A percentile compares a stretch with the other conserved stretches of the same genome.
These are phyloP conservation scores for Secale cereale DNA, from an alignment of 176 grass and related monocot genomes.

Conservation along the genomic window DNA sequence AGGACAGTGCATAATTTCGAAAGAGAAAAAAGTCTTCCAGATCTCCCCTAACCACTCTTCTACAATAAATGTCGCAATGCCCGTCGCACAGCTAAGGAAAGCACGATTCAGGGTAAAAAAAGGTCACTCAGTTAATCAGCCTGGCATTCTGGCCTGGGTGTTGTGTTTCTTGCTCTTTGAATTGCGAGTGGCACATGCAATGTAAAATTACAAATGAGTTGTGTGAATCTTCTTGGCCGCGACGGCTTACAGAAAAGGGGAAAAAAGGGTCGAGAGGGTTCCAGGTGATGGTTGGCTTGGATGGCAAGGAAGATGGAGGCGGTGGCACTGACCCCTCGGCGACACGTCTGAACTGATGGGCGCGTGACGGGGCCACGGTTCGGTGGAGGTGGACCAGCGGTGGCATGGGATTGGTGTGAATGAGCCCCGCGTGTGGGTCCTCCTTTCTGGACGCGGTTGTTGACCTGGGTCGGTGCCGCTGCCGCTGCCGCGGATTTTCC, in stretches of 20 bases:
- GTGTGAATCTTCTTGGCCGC: background rate
- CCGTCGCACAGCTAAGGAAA: too few relatives aligned
- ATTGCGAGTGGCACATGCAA: background rate
- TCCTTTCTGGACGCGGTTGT: background rate
- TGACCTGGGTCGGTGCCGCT: background rate
- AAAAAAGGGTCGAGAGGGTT: background rate
- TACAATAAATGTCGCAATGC: too few relatives aligned
- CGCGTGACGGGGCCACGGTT: slow-evolving; percentile 6
- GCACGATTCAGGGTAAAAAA: too few relatives aligned
- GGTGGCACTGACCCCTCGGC: background rate
- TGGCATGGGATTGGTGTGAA: slow-evolving; percentile 12
- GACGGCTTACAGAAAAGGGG: background rate
- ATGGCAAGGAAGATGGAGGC: slow-evolving; percentile 14
- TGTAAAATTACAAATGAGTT: background rate
- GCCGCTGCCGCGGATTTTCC: background rate
- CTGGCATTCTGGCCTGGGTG: background rate
- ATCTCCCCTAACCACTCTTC: background rate
- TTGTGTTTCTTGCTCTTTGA: background rate
- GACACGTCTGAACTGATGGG: slow-evolving; percentile 3
- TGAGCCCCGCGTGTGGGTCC: background rate
- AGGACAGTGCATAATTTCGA: slow-evolving; percentile 22
- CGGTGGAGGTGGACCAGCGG: slow-evolving; percentile 8
- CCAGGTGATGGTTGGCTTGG: slow-evolving; percentile 23
- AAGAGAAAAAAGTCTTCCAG: background rate
- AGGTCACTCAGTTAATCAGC: background rate